Conservation (phyloP, 2,329 filamentous ascomycete genomes). For the Gnomoniopsis sp. region DNA sequence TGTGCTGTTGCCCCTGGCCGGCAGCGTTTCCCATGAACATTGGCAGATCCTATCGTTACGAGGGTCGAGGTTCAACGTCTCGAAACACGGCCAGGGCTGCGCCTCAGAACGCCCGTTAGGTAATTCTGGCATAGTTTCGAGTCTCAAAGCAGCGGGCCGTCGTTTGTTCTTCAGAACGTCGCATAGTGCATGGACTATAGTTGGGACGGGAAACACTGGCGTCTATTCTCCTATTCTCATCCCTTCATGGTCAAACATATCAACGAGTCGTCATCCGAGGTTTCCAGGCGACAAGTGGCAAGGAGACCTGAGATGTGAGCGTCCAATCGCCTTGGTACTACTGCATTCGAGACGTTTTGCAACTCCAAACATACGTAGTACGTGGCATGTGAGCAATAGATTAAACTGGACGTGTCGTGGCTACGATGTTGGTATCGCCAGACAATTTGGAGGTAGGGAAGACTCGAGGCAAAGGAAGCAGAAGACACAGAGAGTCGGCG, state of each 20-base stretch:
- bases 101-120: neutral
- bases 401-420: no score
- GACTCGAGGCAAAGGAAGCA: no score
- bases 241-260: neutral
- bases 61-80: neutral
- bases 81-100: neutral
- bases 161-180: neutral
- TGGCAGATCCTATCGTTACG: neutral
- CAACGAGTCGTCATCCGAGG: neutral
- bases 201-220: neutral
- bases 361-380: no score
- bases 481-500: no score
- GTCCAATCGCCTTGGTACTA: no score
- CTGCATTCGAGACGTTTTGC: no score
- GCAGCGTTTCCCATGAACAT: neutral
- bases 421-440: no score
- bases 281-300: neutral
- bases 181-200: neutral
- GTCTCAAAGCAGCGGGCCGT: slow-evolving; percentile 5
- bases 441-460: no score
- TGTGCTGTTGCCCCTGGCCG: neutral
- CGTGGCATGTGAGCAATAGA: no score
- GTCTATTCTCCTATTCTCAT: neutral
- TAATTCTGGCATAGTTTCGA: neutral
- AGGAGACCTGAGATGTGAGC: no score